Conservation (phyloP, 1,284 basidiomycete species). For the Pseudozyma hubeiensis region DNA sequence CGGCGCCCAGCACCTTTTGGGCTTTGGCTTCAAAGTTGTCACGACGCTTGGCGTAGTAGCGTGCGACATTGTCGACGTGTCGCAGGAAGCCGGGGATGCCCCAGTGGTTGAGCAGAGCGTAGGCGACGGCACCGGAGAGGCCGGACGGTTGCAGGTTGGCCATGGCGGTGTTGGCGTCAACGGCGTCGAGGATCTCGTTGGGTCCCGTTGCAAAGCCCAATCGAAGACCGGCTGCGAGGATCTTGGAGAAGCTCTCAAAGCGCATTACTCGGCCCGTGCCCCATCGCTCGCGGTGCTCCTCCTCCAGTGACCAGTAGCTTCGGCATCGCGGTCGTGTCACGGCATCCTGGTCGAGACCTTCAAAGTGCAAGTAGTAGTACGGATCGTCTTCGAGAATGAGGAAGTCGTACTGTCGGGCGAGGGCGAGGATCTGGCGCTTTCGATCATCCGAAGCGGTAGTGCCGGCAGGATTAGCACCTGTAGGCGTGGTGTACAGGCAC, state of each 20-base stretch:
- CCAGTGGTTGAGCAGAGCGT: conserved; percentile 79
- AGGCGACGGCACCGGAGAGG: conserved; percentile 81
- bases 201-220: conserved; percentile 87
- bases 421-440: conserved; percentile 80
- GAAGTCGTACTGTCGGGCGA: conserved; percentile 70
- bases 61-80: conserved; percentile 78
- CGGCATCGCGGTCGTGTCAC: conserved; percentile 43
- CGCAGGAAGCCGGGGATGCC: conserved; percentile 76
- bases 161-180: conserved; percentile 77
- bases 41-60: conserved; percentile 82
- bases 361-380: conserved; percentile 63
- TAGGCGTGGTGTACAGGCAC: conserved; percentile 81
- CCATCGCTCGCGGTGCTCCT: conserved; percentile 53
- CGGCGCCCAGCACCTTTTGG: conserved; percentile 75
- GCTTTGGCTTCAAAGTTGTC: conserved; percentile 84
- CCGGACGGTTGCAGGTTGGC: conserved; percentile 79
- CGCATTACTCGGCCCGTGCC: conserved; percentile 65
- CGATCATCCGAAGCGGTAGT: conserved; percentile 72
- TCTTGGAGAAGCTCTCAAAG: conserved; percentile 74
- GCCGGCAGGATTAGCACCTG: conserved; percentile 67
- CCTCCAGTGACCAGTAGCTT: conserved; percentile 64
- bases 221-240: conserved; percentile 68
- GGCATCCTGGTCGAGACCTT: conserved; percentile 59
- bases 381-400: conserved; percentile 63
- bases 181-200: conserved; percentile 77